A percentile compares a stretch with the other conserved stretches of the same genome.
These are phyloP conservation scores for Corylus avellana DNA, from an alignment of 306 rosid species.

Conservation along the genomic window DNA sequence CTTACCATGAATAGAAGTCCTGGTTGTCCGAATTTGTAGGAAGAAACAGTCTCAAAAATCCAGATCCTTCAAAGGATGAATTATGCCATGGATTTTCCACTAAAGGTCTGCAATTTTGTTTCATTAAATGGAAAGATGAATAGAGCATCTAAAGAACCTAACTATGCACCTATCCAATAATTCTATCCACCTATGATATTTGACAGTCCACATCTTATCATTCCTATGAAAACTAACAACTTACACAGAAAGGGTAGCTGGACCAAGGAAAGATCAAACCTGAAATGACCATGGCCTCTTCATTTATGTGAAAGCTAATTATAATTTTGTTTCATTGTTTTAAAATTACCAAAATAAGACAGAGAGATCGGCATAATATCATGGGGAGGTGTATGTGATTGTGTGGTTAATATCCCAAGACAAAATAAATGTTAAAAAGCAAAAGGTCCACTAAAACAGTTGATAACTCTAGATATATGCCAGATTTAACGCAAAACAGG, in stretches of 20 bases:
- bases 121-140: slow-evolving; percentile 25
- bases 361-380: background rate
- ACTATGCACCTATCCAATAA: background rate
- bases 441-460: background rate
- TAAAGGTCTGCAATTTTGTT: slow-evolving; percentile 65
- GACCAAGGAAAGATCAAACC: background rate
- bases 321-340: background rate
- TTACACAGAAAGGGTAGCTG: background rate
- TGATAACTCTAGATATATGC: background rate
- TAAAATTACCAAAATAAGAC: background rate
- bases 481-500: too few species aligned
- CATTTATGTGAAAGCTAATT: background rate
- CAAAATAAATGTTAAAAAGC: background rate
- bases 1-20: slow-evolving; percentile 84
- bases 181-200: background rate
- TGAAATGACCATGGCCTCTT: background rate
- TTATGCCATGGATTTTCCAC: slow-evolving; percentile 98
- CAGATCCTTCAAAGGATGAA: slow-evolving; percentile 96
- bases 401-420: background rate
- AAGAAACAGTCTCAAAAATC: slow-evolving; percentile 90
- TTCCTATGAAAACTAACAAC: background rate
- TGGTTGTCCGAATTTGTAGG: slow-evolving; percentile 84
- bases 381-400: background rate
- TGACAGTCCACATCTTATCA: slow-evolving; percentile 1
- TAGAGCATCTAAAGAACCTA: background rate